These are phyloP conservation scores for Asterochloris erici DNA, from an alignment of 139 green algal genomes.

Conservation along the genomic window DNA sequence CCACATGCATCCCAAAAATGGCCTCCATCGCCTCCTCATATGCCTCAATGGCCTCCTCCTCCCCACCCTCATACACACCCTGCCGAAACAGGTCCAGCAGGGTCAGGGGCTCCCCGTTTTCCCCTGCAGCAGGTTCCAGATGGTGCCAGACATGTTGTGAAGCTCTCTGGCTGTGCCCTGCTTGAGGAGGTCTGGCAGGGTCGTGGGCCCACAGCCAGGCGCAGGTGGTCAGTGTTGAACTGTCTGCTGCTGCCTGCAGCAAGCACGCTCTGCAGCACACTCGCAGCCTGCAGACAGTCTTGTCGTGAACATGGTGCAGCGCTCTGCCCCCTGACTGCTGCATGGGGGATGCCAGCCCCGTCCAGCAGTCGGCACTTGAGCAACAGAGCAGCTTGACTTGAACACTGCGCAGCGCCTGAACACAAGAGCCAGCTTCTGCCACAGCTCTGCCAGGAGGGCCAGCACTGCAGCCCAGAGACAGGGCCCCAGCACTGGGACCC, in stretches of 20 bases:
- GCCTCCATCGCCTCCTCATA: background rate
- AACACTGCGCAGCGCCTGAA: too few species aligned
- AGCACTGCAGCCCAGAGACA: background rate
- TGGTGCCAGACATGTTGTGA: background rate
- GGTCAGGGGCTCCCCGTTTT: background rate
- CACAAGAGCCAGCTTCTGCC: too few species aligned
- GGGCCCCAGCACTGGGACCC: background rate
- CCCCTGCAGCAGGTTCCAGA: background rate
- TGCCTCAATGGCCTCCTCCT: background rate
- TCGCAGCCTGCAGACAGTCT: too few species aligned
- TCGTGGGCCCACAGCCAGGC: background rate
- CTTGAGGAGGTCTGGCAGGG: background rate
- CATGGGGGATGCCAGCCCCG: too few species aligned
- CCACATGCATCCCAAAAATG: background rate
- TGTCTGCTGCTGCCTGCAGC: too few species aligned
- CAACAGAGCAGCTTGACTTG: too few species aligned
- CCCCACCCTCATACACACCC: background rate
- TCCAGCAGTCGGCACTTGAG: too few species aligned
- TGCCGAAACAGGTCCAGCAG: background rate
- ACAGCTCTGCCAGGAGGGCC: too few species aligned
- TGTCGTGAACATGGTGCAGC: too few species aligned
- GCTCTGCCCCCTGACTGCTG: too few species aligned
- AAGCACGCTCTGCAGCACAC: too few species aligned
- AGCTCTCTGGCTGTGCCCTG: background rate
- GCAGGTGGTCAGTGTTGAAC: too few species aligned